Evolutionary conservation across 805 yeast genomes (phyloP).

Genomic region (Ogataea methylovora): DNA sequence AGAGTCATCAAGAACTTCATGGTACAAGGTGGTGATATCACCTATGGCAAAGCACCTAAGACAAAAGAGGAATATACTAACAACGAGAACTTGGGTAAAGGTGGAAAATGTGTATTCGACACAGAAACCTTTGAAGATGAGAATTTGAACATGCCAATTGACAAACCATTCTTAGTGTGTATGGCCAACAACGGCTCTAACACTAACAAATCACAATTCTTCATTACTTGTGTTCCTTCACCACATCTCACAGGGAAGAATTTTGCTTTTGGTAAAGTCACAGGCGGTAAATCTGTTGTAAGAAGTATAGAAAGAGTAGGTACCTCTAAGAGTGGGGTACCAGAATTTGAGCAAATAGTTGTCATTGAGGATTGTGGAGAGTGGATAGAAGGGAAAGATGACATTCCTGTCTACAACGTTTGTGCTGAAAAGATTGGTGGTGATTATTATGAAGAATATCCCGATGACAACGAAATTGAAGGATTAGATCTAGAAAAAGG

Average conservation of each 20-base stretch:
- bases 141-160: conserved; percentile 35
- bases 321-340: conserved; percentile 26
- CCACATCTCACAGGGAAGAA: conserved; percentile 75
- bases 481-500: conserved; percentile 43
- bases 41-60: conserved; percentile 26
- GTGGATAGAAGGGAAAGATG: conserved; percentile 45
- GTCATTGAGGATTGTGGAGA: conserved; percentile 51
- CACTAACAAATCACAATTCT: conserved; percentile 61
- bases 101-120: conserved; percentile 38
- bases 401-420: conserved; percentile 59
- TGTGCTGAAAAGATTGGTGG: conserved; percentile 56
- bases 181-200: conserved; percentile 55
- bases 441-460: conserved; percentile 69
- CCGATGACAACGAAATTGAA: conserved; percentile 64
- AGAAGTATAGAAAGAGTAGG: conserved; percentile 54
- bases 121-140: conserved; percentile 44
- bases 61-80: conserved; percentile 13
- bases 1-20: conserved; percentile 62
- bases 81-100: conserved; percentile 25
- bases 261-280: conserved; percentile 68
- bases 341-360: conserved; percentile 33
- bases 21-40: conserved; percentile 61
- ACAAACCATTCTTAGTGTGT: conserved; percentile 44
- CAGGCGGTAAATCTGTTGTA: conserved; percentile 60
- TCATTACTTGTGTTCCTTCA: conserved; percentile 59